phyloP scores from a whole-genome alignment of 306 rosid genomes.

The Sicyos baderoa region DNA sequence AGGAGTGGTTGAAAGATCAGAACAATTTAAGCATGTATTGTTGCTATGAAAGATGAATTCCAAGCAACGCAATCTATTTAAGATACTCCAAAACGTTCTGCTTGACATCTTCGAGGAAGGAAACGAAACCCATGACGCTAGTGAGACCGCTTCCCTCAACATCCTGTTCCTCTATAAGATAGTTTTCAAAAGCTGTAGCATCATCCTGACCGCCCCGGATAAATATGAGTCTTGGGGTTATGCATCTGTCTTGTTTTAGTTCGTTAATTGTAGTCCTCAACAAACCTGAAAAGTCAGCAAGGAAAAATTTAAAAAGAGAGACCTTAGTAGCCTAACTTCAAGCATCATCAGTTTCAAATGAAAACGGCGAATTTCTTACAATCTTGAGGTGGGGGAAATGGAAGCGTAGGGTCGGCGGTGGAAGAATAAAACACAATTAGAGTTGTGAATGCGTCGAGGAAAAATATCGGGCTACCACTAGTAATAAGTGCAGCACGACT shows the following conservation, averaged over 20 bases:
- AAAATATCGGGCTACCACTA: constrained; percentile 95
- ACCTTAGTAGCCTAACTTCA: constrained; percentile 5
- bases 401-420: constrained; percentile 69
- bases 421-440: constrained; percentile 85
- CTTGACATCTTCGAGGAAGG: constrained; percentile 62
- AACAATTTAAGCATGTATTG: background rate
- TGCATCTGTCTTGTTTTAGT: constrained; percentile 79
- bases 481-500: constrained; percentile 92
- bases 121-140: constrained; percentile 77
- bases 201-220: constrained; percentile 85
- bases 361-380: constrained; percentile 42
- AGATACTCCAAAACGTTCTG: constrained; percentile 66
- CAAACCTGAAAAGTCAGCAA: constrained; percentile 45
- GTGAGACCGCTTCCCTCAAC: constrained; percentile 85
- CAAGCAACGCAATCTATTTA: constrained; percentile 29
- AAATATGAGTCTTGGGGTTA: constrained; percentile 83
- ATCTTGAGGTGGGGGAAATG: constrained; percentile 94
- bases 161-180: constrained; percentile 90
- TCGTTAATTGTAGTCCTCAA: constrained; percentile 67
- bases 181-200: constrained; percentile 75
- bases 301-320: constrained; percentile 13
- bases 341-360: constrained; percentile 5
- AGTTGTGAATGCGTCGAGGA: constrained; percentile 88
- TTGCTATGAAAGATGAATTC: background rate
- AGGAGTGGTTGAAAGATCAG: constrained; percentile 2